phyloP scores from a whole-genome alignment of 2,329 filamentous ascomycete species.

The Aureobasidium leucospermi region DNA sequence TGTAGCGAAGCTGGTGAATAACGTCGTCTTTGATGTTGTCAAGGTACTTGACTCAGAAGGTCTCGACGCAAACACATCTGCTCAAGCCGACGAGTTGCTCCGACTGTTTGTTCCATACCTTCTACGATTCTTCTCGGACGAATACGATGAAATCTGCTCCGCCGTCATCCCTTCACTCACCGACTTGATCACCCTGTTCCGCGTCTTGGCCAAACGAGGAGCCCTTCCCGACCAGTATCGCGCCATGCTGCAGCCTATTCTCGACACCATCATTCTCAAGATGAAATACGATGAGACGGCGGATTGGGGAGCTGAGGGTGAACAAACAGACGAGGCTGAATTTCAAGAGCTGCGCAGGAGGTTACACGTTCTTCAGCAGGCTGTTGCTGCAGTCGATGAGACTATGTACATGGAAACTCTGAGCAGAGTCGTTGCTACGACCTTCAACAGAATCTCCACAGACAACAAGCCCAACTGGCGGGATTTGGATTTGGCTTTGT shows the following conservation, averaged over 20 bases:
- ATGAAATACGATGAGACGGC: conserved; percentile 97
- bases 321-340: conserved; percentile 93
- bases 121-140: conserved; percentile 90
- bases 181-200: conserved; percentile 83
- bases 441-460: conserved; percentile 71
- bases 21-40: conserved; percentile 77
- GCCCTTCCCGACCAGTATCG: conserved; percentile 66
- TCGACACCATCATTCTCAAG: conserved; percentile 88
- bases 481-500: conserved; percentile 83
- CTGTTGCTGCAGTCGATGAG: conserved; percentile 83
- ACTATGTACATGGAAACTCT: conserved; percentile 80
- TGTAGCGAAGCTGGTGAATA: conserved; percentile 93
- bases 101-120: conserved; percentile 79
- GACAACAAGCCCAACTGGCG: conserved; percentile 81
- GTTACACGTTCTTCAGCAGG: conserved; percentile 85
- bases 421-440: conserved; percentile 78
- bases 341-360: conserved; percentile 91
- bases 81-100: conserved; percentile 72
- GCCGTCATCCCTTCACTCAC: conserved; percentile 90
- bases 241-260: conserved; percentile 76
- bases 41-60: conserved; percentile 69
- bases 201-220: conserved; percentile 63
- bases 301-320: conserved; percentile 87
- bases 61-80: conserved; percentile 56
- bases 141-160: conserved; percentile 96